phyloP scores from a whole-genome alignment of 208 protist genomes.

The Leishmania amazonensis region DNA sequence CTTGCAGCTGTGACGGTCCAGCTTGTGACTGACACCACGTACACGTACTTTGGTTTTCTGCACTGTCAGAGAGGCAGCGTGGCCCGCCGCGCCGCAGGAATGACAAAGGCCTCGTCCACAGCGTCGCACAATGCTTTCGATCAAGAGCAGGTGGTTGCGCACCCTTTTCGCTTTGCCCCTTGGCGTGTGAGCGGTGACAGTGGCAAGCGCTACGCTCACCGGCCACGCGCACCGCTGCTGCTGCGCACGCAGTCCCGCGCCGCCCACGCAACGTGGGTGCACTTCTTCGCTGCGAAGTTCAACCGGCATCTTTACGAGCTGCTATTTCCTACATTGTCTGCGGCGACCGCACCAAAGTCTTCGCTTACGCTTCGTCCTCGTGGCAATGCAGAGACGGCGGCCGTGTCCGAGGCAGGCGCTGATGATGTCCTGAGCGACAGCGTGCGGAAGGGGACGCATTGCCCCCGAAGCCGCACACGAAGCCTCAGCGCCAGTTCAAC shows the following conservation, averaged over 20 bases:
- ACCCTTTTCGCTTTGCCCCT: background rate
- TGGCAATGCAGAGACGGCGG: background rate
- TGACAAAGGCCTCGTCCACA: background rate
- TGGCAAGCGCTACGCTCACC: background rate
- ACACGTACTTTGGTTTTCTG: conserved; percentile 21
- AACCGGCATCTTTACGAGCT: conserved; percentile 42
- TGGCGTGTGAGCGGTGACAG: conserved; percentile 4
- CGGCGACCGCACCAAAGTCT: background rate
- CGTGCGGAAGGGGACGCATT: background rate
- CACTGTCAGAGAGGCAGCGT: conserved; percentile 10
- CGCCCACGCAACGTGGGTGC: conserved; percentile 49
- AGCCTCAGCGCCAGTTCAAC: background rate
- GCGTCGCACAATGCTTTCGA: background rate
- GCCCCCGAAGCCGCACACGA: background rate
- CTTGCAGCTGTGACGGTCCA: background rate
- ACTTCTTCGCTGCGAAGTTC: conserved; percentile 47
- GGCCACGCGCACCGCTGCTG: conserved; percentile 37
- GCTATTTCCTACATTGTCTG: conserved; percentile 39
- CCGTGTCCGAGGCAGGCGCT: background rate
- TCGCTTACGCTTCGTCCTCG: background rate
- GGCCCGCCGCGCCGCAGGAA: conserved; percentile 5
- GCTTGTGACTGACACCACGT: background rate
- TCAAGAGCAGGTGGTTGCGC: background rate
- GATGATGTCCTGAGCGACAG: background rate
- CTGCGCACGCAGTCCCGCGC: conserved; percentile 41